Percentiles rank a stretch among this genome's conserved stretches.
Evolutionary conservation across 2,329 filamentous ascomycete species (phyloP).

Genomic region (Stromatinia cepivora): DNA sequence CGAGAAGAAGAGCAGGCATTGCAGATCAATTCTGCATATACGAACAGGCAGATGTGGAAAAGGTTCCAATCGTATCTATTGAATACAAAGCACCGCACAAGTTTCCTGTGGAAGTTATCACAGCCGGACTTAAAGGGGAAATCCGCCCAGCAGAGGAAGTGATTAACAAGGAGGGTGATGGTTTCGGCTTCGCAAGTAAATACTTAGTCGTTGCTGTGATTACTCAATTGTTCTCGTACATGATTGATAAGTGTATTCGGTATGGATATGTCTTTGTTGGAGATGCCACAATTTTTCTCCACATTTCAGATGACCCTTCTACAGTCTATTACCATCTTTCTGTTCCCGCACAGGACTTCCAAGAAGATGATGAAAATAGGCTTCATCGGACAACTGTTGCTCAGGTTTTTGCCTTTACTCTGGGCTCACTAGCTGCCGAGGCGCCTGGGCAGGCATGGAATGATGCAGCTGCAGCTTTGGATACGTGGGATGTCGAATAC

Average conservation of each 20-base stretch:
- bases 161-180: constrained; percentile 7
- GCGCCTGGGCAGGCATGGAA: background rate
- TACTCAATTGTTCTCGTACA: constrained; percentile 14
- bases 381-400: background rate
- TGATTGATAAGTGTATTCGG: constrained; percentile 9
- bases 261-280: constrained; percentile 14
- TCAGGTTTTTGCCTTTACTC: background rate
- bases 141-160: constrained; percentile 10
- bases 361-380: background rate
- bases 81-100: constrained; percentile 24
- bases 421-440: background rate
- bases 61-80: background rate
- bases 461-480: background rate
- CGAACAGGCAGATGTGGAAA: background rate
- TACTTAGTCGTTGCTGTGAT: constrained; percentile 15
- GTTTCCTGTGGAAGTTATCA: constrained; percentile 6
- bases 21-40: constrained; percentile 21
- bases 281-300: constrained; percentile 5
- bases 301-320: background rate
- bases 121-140: constrained; percentile 6
- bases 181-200: background rate
- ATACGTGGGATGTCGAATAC: background rate
- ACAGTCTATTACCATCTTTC: background rate
- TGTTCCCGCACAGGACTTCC: background rate
- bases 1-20: background rate